A percentile compares a stretch with the other conserved stretches of the same genome.
phyloP scores from a whole-genome alignment of 495 filamentous ascomycete species.

The Penicillium cinerascens region DNA sequence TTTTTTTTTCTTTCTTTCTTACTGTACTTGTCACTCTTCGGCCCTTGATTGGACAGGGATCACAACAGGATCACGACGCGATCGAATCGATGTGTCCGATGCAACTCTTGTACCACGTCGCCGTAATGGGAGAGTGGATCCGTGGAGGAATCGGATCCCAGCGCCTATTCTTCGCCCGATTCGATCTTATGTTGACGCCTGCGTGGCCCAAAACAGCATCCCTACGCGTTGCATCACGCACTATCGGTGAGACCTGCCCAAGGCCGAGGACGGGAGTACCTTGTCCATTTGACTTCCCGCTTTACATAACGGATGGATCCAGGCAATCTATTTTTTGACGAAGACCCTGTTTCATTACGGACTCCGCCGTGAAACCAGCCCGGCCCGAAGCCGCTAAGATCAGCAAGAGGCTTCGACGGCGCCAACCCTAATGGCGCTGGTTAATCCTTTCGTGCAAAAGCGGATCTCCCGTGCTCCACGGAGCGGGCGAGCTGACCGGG shows the following conservation, averaged over 20 bases:
- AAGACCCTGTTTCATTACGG: too few relatives aligned
- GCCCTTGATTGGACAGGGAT: neutral
- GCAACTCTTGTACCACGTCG: neutral
- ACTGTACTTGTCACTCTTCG: too few relatives aligned
- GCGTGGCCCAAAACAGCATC: neutral
- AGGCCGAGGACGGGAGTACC: neutral
- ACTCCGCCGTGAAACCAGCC: conserved; percentile 1
- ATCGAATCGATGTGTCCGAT: too few relatives aligned
- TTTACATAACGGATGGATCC: neutral
- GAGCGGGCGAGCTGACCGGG: conserved; percentile 1
- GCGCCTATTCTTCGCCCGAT: neutral
- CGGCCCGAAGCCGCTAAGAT: conserved; percentile 6
- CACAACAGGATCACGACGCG: neutral
- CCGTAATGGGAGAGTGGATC: too few relatives aligned
- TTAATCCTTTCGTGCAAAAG: neutral
- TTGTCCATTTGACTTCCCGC: too few relatives aligned
- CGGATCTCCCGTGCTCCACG: conserved; percentile 6
- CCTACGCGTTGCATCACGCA: neutral
- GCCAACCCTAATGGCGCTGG: neutral
- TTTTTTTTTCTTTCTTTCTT: neutral
- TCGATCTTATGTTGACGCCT: neutral
- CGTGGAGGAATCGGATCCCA: neutral
- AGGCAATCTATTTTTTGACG: neutral
- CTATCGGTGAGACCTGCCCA: neutral
- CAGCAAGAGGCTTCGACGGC: neutral